These are phyloP conservation scores for Oidium heveae DNA, from an alignment of 2,329 filamentous ascomycete genomes.

Conservation along the genomic window DNA sequence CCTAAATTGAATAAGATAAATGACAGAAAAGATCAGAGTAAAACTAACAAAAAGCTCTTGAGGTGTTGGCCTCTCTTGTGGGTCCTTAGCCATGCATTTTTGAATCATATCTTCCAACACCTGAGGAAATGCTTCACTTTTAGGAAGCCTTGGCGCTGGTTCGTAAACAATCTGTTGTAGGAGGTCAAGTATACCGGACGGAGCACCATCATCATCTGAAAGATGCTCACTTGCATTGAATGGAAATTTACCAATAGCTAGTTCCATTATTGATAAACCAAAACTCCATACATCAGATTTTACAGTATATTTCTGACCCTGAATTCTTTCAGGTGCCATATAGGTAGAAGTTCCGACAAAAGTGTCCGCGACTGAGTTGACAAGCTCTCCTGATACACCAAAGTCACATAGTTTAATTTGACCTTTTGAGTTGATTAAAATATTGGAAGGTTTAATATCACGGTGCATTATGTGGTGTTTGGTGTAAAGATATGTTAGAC, in stretches of 20 bases:
- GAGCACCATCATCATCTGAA: slow-evolving; percentile 52
- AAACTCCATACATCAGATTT: slow-evolving; percentile 99
- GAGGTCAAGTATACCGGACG: slow-evolving; percentile 84
- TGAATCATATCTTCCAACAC: slow-evolving; percentile 95
- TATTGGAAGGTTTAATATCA: slow-evolving; percentile 96
- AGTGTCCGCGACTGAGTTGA: slow-evolving; percentile 94
- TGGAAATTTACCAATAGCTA: slow-evolving; percentile 92
- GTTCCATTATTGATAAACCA: slow-evolving; percentile 80
- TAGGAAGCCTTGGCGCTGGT: slow-evolving; percentile 73
- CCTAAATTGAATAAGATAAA: slow-evolving; percentile 22
- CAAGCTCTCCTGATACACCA: slow-evolving; percentile 89
- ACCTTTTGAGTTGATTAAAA: slow-evolving; percentile 81
- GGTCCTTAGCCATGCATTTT: slow-evolving; percentile 78
- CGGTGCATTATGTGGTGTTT: slow-evolving; percentile 97
- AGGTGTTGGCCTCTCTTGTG: slow-evolving; percentile 71
- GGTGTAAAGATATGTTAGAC: slow-evolving; percentile 82
- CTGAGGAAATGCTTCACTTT: slow-evolving; percentile 88
- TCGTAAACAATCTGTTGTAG: slow-evolving; percentile 96
- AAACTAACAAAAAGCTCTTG: slow-evolving; percentile 65
- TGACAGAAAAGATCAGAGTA: no score
- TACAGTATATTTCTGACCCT: slow-evolving; percentile 89
- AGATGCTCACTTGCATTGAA: slow-evolving; percentile 53
- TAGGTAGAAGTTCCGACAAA: slow-evolving; percentile 98
- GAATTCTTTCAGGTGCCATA: slow-evolving; percentile 96
- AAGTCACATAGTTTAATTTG: slow-evolving; percentile 97